Evolutionary conservation across 495 filamentous ascomycete genomes (phyloP).

Genomic region (Pyrenula aspistea): DNA sequence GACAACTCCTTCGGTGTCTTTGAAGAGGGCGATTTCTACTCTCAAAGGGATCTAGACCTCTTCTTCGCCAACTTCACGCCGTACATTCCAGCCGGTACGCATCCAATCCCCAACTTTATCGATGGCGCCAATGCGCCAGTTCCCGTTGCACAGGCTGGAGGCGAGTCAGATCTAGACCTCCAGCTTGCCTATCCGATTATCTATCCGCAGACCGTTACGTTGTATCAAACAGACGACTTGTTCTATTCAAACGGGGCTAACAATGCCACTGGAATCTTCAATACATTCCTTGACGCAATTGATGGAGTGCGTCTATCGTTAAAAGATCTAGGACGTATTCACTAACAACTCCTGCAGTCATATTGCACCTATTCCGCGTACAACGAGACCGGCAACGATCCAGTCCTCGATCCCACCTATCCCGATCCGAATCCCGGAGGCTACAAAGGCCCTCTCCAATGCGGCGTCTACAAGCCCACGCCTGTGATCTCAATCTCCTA

Average conservation of each 20-base stretch:
- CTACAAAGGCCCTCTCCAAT: slow-evolving; percentile 46
- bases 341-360: background rate
- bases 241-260: slow-evolving; percentile 18
- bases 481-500: slow-evolving; percentile 53
- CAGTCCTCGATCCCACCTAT: slow-evolving; percentile 32
- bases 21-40: slow-evolving; percentile 25
- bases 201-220: slow-evolving; percentile 41
- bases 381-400: slow-evolving; percentile 31
- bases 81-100: slow-evolving; percentile 26
- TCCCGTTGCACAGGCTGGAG: slow-evolving; percentile 15
- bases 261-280: slow-evolving; percentile 17
- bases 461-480: slow-evolving; percentile 45
- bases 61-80: slow-evolving; percentile 38
- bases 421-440: slow-evolving; percentile 38
- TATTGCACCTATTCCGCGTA: slow-evolving; percentile 18
- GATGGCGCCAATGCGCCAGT: slow-evolving; percentile 27
- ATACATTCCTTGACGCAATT: slow-evolving; percentile 42
- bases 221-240: slow-evolving; percentile 45
- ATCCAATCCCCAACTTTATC: slow-evolving; percentile 26
- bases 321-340: too few relatives aligned
- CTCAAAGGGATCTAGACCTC: slow-evolving; percentile 42
- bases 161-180: slow-evolving; percentile 37
- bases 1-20: slow-evolving; percentile 41
- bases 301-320: slow-evolving; percentile 40
- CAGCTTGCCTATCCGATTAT: slow-evolving; percentile 31